Conservation (phyloP, 352 stramenopile species). For the Pythium graminicola region DNA sequence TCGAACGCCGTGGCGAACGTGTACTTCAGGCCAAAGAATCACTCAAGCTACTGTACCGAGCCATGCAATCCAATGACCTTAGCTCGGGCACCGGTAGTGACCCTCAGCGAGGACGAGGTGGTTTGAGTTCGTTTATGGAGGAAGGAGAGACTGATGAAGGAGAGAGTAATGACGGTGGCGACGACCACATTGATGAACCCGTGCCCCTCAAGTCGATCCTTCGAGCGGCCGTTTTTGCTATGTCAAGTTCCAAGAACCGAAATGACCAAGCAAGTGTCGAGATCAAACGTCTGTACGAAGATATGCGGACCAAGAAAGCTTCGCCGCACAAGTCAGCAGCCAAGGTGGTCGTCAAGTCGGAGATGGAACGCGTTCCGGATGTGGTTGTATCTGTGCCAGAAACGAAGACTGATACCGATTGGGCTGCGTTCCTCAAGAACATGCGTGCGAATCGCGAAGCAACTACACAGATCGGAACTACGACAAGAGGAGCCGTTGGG, state of each 20-base stretch:
- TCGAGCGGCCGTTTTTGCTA: constrained; percentile 50
- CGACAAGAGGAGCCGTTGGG: neutral
- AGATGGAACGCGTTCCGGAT: neutral
- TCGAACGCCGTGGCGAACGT: constrained; percentile 41
- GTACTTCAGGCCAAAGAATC: constrained; percentile 50
- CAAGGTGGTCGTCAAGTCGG: constrained; percentile 2
- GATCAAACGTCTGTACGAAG: constrained; percentile 42
- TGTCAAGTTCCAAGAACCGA: constrained; percentile 54
- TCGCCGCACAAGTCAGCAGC: constrained; percentile 8
- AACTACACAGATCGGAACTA: neutral
- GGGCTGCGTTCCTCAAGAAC: constrained; percentile 22
- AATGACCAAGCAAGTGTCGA: constrained; percentile 30
- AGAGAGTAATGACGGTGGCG: neutral
- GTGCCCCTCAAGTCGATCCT: constrained; percentile 52
- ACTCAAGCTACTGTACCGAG: constrained; percentile 56
- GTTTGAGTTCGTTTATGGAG: constrained; percentile 8
- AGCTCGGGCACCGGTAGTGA: neutral
- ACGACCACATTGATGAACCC: constrained; percentile 14
- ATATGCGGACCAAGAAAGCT: constrained; percentile 14
- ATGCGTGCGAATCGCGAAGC: constrained; percentile 18
- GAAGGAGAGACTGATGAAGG: neutral
- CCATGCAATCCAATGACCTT: constrained; percentile 22
- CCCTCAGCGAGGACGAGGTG: neutral
- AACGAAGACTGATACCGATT: constrained; percentile 14
- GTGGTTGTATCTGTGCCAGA: neutral